Percentiles rank a stretch among this genome's conserved stretches.
Conservation (phyloP, 192 early-diverging fungal genomes). For the Linnemannia exigua region DNA sequence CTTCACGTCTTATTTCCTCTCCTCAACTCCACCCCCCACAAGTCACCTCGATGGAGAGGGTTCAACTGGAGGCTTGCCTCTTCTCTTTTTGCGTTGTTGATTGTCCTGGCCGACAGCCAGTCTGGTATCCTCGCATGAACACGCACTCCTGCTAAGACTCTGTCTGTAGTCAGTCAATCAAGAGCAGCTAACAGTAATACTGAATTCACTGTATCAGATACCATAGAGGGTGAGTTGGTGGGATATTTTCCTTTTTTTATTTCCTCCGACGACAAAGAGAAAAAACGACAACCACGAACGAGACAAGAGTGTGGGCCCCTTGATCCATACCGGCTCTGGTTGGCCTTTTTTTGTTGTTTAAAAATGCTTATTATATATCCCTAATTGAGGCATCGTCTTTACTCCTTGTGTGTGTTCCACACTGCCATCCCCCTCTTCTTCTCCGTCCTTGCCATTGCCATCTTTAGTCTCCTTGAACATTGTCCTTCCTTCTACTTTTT, state of each 20-base stretch:
- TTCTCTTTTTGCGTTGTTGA: too few species aligned
- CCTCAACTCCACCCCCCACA: neutral
- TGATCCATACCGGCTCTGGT: conserved; percentile 21
- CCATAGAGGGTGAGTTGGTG: neutral
- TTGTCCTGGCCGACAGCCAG: neutral
- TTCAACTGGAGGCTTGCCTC: too few species aligned
- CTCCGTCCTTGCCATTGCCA: neutral
- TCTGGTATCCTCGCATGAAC: neutral
- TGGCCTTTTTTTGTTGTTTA: neutral
- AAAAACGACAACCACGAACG: neutral
- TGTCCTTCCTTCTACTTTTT: neutral
- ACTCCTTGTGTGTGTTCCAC: neutral
- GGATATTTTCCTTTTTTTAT: neutral
- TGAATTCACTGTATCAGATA: neutral
- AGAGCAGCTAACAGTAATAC: neutral
- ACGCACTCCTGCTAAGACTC: neutral
- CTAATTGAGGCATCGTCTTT: neutral
- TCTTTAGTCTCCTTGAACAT: neutral
- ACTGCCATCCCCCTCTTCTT: neutral
- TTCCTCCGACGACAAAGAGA: neutral
- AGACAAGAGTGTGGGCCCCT: neutral
- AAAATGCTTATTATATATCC: neutral
- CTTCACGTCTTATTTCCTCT: neutral
- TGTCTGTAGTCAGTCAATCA: neutral
- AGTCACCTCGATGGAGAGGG: too few species aligned